Base-by-base conservation (phyloP, 495 filamentous ascomycete species). In the Daldinia vernicosa region DNA sequence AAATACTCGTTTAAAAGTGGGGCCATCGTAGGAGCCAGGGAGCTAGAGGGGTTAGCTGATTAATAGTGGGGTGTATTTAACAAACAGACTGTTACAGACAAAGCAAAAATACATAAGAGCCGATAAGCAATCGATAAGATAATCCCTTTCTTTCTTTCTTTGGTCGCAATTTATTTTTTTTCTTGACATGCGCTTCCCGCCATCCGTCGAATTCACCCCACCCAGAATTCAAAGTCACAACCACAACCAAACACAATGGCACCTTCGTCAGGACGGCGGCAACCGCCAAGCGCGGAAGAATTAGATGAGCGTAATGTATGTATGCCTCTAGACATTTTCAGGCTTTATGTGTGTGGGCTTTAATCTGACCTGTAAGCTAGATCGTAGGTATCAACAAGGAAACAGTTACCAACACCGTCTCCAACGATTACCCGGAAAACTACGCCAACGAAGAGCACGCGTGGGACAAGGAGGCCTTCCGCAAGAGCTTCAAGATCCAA, bases 341-440 rank as follows among this genome's bases (percentile, higher is more conserved):
- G 45, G 15, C 37, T 7, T 4, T 50, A 27, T 45, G 24, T 15
- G 3, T 30, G n/a, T 37, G 14, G 7, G 22, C 33, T 4, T 19
- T 50, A 3, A 65, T 53, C 54, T 75, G 32, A 72, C 51, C 45
- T 30, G n/a, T 72, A n/a, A 47, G 52, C 39, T 63, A 97, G 92
- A 90, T 92, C 63, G 89, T 99, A 76, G 88, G 89, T 70, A 89
- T 98, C 82, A 91, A 94, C 79, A 81, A 87, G 52, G 94, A 98
- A 79, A 97, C 91, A 26, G 90, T 98, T 72, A 92, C 91, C 67
- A 89, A 98, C 80, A 90, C 94, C 76, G 84, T 92, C 74, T 92
- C 92, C 28, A 96, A 89, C 68, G 94, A 98, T 76, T 97, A 93
- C 80, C 96, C 96, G 2, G 89, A 90, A 47, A 92, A 97, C 80